These are phyloP conservation scores for Pseudozyma sp. DNA, from an alignment of 1,284 basidiomycete species.

Conservation along the genomic window DNA sequence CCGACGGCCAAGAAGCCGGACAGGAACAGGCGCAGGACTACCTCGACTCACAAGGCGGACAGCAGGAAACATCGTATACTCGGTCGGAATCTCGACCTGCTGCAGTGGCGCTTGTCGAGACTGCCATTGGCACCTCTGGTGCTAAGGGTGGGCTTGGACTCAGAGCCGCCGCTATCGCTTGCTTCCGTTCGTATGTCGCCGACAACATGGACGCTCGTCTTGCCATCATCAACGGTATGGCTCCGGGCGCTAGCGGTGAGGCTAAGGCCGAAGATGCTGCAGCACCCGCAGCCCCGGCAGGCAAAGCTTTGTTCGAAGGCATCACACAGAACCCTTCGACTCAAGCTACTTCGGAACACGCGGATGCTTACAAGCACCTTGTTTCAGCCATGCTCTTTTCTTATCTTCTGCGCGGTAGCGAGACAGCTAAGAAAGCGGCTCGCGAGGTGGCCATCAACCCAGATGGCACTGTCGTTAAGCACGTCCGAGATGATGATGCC, in stretches of 20 bases:
- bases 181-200: conserved; percentile 64
- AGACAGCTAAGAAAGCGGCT: conserved; percentile 73
- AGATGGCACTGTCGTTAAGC: conserved; percentile 47
- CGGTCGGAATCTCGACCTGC: conserved; percentile 50
- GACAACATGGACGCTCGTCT: conserved; percentile 70
- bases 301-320: conserved; percentile 72
- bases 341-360: conserved; percentile 23
- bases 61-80: conserved; percentile 24
- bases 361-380: conserved; percentile 72
- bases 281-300: conserved; percentile 59
- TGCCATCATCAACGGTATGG: conserved; percentile 73
- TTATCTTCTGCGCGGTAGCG: conserved; percentile 73
- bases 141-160: conserved; percentile 54
- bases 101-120: conserved; percentile 43
- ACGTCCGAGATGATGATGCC: conserved; percentile 13
- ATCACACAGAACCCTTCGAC: conserved; percentile 70
- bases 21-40: conserved; percentile 11
- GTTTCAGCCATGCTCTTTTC: conserved; percentile 68
- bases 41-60: conserved; percentile 10
- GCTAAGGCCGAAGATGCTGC: conserved; percentile 51
- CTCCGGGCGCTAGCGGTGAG: conserved; percentile 11
- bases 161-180: conserved; percentile 58
- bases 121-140: conserved; percentile 51
- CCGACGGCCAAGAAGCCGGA: background rate
- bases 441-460: conserved; percentile 71